Evolutionary conservation across 371 early-diverging fungal species (phyloP), one percentile per base, ranked within the genome.

Genomic region (Mucor velutinosus): DNA sequence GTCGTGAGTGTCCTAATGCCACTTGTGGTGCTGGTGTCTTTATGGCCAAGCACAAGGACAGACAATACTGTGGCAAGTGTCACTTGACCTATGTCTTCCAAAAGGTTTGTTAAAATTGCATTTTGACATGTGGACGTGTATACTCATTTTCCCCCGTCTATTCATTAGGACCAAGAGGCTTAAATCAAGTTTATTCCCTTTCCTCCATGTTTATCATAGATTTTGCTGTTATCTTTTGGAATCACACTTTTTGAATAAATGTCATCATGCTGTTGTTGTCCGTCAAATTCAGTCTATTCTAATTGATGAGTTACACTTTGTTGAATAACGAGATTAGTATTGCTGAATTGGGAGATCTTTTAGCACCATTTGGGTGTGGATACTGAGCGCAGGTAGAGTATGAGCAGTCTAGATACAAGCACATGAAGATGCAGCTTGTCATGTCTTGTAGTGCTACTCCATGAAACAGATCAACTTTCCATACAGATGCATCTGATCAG

Each of bases 1-100:
- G 98, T 69, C 94, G 96, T 78, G 93, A 95, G 88, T 95, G 96
- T 87, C 94, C 95, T 73, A 90, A 83, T 85, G 88, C 86, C 74
- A 89, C 89, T 64, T 98, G 97, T 88, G 97, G 98, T 78, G 94
- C 97, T 68, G 99, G 97, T 87, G 91, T 97, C 82, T 99, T 99
- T 87, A 96, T 98, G 95, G 95, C 97, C 76, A 90, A 87, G 90
- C 95, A 95, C 90, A 85, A 88, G 79, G 95, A 97, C 79, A 94
- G 97, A 78, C 97, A 97, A 86, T 94, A 94, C 91, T 93, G 93
- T 83, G 93, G 93, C 75, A 87, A 82, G 73, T 85, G 86, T 65
- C 79, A 80, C 58, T 71, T 84, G 71, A 84, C 84, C 57, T 84
- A 77, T 53, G 82, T 80, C 63, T 81, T 82, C 73, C 79, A 84